Evolutionary conservation across 495 filamentous ascomycete species (phyloP), one percentile per base, ranked within the genome.

Genomic region (Cryomyces minteri): DNA sequence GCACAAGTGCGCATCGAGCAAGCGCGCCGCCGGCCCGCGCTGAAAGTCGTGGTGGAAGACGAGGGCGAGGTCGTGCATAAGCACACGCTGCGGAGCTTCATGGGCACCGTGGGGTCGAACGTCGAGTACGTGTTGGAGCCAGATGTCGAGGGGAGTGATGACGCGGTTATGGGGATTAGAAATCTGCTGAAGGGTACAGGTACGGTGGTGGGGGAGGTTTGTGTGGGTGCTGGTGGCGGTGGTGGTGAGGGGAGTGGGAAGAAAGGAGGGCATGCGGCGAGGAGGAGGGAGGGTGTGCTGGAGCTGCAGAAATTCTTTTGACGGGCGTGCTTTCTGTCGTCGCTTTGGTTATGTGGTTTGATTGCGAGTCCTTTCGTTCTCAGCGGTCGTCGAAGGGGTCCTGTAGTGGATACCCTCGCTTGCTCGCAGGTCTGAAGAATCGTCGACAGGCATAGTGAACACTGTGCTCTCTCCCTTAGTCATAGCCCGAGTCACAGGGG

Each of bases 111-210:
- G 33, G 68, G 63, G 42, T 71, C 65, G n/a, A 55, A 58, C 44
- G 72, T 84, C 28, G 45, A 50, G n/a, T 84, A 84, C 47, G 62
- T 58, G 9, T 56, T 84, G 10, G 54, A 63, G 39, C 69, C 78
- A 1, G 77, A 82, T 48, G 52, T 66, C 0, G 69, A 68, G 7
- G 77, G 70, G 25, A 64, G 60, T 12, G 73, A 79, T 40, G 69
- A 73, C 38, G 72, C 71, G 4, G 54, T 80, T 34, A 60, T 77
- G 1, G 62, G 65, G n/a, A 62, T 78, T 39, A 56, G 54, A 7
- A 73, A 77, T 45, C 47, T 79, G 45, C 34, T 37, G 34, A 9
- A 12, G 12, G 34, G 34, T 1, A 12, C 9, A 12, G 34, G 9
- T 37, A 3, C 34, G 34, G 18, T 25, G 18, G 18, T 2, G 18